Evolutionary conservation across 768 basidiomycete species (phyloP), one percentile per base, ranked within the genome.

Genomic region (Paxillus ammoniavirescens): DNA sequence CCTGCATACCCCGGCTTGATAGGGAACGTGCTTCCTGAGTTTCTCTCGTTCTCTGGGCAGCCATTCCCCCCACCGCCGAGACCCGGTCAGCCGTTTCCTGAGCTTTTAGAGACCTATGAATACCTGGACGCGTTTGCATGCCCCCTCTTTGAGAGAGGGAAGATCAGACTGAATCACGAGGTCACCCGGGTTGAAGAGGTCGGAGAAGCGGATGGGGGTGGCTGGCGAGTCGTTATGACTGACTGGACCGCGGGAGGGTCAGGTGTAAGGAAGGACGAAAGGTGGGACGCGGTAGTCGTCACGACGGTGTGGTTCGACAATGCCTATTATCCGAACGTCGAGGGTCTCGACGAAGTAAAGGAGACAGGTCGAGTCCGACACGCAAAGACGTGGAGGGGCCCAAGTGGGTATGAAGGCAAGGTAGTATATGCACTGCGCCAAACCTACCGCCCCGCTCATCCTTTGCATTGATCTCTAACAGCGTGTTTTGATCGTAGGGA

Each of bases 201-300:
- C 0, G 49, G 45, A 0, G 61, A 41, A 2, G 58, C 53, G 1
- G 60, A 54, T 0, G 60, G 47, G 21, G 56, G 59, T 8, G 73
- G 77, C 0, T 81, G 79, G 78, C 71, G 57, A 18, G 75, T 80
- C 0, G 38, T 58, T 1, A 64, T 74, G 47, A 66, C 59, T 48
- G 73, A 77, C 54, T 72, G 76, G 73, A 66, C 62, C 47, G 37
- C 56, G 8, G 64, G 53, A 4, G 64, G 66, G 15, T 0, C 38
- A 9, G 65, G 58, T 2, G 14, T 49, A 5, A 66, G 61, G 37
- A 50, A 56, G 3, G 72, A 73, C 30, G 76, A 79, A 49, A 49
- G 54, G 2, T 80, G 80, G 80, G 80, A 81, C 46, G 78, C 75
- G 0, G 73, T 81, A 5, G 73, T 80, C n/a, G 56, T 80, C 26